Evolutionary conservation across 352 stramenopile species (phyloP).

Genomic region (Phytophthora boehmeriae): DNA sequence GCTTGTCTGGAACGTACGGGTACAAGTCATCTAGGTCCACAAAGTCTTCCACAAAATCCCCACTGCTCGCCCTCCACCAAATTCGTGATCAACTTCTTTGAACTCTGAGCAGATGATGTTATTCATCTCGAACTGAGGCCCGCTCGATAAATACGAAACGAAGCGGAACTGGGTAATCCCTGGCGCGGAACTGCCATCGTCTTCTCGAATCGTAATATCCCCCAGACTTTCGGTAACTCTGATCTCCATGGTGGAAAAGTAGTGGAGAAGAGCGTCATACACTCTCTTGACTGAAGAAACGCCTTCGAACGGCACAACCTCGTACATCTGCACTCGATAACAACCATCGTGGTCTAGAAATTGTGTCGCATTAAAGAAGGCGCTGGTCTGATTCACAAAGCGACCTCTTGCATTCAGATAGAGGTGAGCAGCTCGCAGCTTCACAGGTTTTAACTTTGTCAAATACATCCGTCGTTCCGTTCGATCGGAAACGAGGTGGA

Average conservation of each 20-base stretch:
- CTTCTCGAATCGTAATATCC: conserved; percentile 45
- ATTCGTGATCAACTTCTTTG: conserved; percentile 4
- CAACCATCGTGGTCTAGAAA: conserved; percentile 40
- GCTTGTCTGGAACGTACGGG: conserved; percentile 35
- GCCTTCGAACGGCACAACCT: neutral
- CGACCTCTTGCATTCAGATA: conserved; percentile 29
- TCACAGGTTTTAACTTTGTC: conserved; percentile 26
- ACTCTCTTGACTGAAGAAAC: neutral
- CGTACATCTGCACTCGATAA: conserved; percentile 31
- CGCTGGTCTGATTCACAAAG: conserved; percentile 23
- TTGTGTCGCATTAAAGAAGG: conserved; percentile 23
- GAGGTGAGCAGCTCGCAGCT: conserved; percentile 18
- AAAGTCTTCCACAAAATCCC: conserved; percentile 38
- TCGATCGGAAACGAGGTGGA: conserved; percentile 23
- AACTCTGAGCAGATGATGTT: conserved; percentile 31
- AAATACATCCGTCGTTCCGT: conserved; percentile 25
- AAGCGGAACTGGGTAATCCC: conserved; percentile 40
- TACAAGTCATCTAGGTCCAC: conserved; percentile 47
- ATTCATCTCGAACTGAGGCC: conserved; percentile 42
- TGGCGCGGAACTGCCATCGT: conserved; percentile 30
- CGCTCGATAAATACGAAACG: conserved; percentile 19
- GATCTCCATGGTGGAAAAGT: conserved; percentile 17
- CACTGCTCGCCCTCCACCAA: neutral
- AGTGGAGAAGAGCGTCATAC: neutral
- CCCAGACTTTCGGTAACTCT: conserved; percentile 47